Percentiles rank a stretch among this genome's conserved stretches.
Evolutionary conservation across 352 stramenopile genomes (phyloP).

Genomic region (Phytophthora vignae): DNA sequence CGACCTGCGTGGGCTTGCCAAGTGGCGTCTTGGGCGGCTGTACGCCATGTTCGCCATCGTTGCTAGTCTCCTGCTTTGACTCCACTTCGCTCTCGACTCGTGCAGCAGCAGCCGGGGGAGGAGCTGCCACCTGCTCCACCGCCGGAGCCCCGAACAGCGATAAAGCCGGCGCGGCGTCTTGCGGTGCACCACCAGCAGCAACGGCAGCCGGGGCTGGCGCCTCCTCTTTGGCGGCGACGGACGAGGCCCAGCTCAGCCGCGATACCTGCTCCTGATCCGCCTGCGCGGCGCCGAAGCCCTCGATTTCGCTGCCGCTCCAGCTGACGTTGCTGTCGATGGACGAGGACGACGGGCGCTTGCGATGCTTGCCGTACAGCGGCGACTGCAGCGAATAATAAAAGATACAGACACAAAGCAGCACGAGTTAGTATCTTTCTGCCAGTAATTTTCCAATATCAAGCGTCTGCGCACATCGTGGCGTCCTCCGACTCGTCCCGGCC

Average conservation of each 20-base stretch:
- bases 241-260: slow-evolving; percentile 33
- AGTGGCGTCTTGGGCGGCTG: slow-evolving; percentile 65
- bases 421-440: background rate
- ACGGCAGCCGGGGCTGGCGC: background rate
- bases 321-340: slow-evolving; percentile 54
- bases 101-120: too few species aligned
- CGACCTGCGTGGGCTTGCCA: slow-evolving; percentile 39
- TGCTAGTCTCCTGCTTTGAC: slow-evolving; percentile 6
- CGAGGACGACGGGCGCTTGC: slow-evolving; percentile 45
- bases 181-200: too few species aligned
- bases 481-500: slow-evolving; percentile 32
- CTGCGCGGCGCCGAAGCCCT: slow-evolving; percentile 14
- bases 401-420: background rate
- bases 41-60: slow-evolving; percentile 23
- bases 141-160: slow-evolving; percentile 18
- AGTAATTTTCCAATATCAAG: too few species aligned
- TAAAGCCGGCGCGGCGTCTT: slow-evolving; percentile 10
- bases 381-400: slow-evolving; percentile 26
- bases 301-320: slow-evolving; percentile 46
- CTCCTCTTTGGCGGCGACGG: slow-evolving; percentile 27
- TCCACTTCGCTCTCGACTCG: background rate
- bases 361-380: slow-evolving; percentile 46
- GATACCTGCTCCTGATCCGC: slow-evolving; percentile 24
- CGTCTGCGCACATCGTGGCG: slow-evolving; percentile 43
- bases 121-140: too few species aligned